Base-by-base conservation (phyloP, 2,329 filamentous ascomycete species). In the Lizonia empirigonia region DNA sequence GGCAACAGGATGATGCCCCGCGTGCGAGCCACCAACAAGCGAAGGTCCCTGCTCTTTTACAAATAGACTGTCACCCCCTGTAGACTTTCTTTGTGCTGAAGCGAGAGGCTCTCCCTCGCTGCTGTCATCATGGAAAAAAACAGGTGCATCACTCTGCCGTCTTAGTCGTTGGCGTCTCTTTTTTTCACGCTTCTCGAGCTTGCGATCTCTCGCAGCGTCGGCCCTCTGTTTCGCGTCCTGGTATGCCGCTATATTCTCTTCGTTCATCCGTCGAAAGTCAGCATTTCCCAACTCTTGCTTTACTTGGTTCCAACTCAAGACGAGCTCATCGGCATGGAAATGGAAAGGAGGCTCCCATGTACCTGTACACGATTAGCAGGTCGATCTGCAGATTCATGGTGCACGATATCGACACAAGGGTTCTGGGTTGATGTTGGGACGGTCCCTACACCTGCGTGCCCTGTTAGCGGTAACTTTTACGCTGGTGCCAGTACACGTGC, bases 341-440 rank as follows among this genome's bases (percentile, higher is more conserved):
- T 65, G 16, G 2, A 41, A 34, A 9, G 34, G 22, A 9, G 68
- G 69, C 46, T 72, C 69, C 64, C 65, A 70, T 1, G 67, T 68
- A 32, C 62, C 65, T 55, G 38, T 39, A 19, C 24, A 22, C 16
- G 4, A 9, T 20, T 3, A 15, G 16, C 18, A 40, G 26, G 16
- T 15, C 22, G 37, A 18, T 9, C 16, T 12, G 23, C 10, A 27
- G 15, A 9, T 7, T 10, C 6, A 37, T 7, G 20, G 7, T 6
- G 7, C n/a, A 13, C 20, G 24, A 10, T 7, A 5, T 10, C 9
- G 22, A 24, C 15, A 10, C 16, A n/a, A 37, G 18, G 6, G 3
- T 15, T 8, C 22, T 4, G 18, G 9, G n/a, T 12, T 19, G 9
- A 10, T 9, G 5, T 13, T n/a, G 2, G 2, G 8, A n/a, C 7